Conservation (phyloP, 306 rosid genomes). For the Aeschynomene evenia region DNA sequence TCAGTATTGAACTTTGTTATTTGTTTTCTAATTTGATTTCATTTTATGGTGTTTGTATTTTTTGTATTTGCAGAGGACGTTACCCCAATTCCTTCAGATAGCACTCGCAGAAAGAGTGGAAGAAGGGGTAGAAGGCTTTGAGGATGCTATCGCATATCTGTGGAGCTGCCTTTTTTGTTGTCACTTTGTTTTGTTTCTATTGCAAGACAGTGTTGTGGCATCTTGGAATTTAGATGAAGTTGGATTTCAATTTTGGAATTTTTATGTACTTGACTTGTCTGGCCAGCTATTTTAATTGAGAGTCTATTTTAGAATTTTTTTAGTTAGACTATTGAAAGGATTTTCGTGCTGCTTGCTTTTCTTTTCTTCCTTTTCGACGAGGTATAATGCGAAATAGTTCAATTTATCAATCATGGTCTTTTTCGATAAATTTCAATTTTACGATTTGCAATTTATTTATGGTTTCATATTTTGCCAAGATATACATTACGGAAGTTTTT, state of each 20-base stretch:
- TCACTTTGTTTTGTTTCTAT: conserved; percentile 1
- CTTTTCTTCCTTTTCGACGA: neutral
- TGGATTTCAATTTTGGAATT: conserved; percentile 37
- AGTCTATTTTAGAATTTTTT: neutral
- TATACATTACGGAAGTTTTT: too few relatives aligned
- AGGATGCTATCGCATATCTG: conserved; percentile 19
- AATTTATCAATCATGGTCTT: too few relatives aligned
- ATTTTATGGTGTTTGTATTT: neutral
- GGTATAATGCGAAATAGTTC: neutral
- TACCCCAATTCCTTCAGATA: conserved; percentile 76
- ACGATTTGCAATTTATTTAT: too few relatives aligned
- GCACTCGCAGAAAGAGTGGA: conserved; percentile 89
- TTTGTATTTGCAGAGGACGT: conserved; percentile 66
- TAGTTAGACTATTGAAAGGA: neutral
- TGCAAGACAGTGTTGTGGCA: conserved; percentile 20
- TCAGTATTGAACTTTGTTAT: neutral
- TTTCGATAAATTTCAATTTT: too few relatives aligned
- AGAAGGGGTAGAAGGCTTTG: conserved; percentile 82
- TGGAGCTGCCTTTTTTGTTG: neutral
- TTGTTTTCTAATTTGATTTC: neutral
- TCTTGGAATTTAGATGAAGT: conserved; percentile 18
- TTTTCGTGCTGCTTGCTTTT: neutral
- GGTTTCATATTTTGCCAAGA: too few relatives aligned
- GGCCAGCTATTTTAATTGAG: conserved; percentile 11
- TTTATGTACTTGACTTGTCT: conserved; percentile 24